phyloP scores from a whole-genome alignment of 1,284 basidiomycete species.

The Rhodotorula sp. region DNA sequence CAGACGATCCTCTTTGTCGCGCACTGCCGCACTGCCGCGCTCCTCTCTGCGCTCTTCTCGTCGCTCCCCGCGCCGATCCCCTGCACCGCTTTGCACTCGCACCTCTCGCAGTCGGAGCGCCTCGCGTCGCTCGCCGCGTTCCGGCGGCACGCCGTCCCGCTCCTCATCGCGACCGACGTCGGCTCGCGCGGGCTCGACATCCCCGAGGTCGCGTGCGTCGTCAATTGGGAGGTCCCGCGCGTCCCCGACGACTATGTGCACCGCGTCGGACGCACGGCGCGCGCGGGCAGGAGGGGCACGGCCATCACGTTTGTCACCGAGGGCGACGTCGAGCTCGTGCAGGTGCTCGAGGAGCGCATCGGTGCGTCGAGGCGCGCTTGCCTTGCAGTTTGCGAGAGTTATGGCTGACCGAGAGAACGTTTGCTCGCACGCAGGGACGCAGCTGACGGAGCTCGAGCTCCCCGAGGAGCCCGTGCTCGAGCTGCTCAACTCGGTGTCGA shows the following conservation, averaged over 20 bases:
- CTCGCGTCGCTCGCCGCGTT: constrained; percentile 83
- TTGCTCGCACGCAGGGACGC: constrained; percentile 59
- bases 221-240: constrained; percentile 97
- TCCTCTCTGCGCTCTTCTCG: constrained; percentile 67
- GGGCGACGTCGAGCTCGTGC: constrained; percentile 79
- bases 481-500: constrained; percentile 81
- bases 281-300: constrained; percentile 85
- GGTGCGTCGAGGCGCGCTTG: constrained; percentile 56
- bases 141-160: constrained; percentile 80
- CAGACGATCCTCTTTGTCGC: constrained; percentile 94
- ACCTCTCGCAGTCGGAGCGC: constrained; percentile 85
- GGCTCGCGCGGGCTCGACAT: constrained; percentile 95
- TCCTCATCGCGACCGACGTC: constrained; percentile 91
- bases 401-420: too few species aligned
- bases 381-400: constrained; percentile 4
- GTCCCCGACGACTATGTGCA: constrained; percentile 67
- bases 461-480: constrained; percentile 83
- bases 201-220: constrained; percentile 94
- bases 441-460: constrained; percentile 69
- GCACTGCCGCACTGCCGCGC: constrained; percentile 79
- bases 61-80: constrained; percentile 72
- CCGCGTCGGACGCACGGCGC: constrained; percentile 77
- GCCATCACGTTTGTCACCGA: constrained; percentile 95
- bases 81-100: constrained; percentile 86
- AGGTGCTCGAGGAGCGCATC: constrained; percentile 83